Percentiles rank a stretch among this genome's conserved stretches.
These are phyloP conservation scores for Thermoascus crustaceus DNA, from an alignment of 2,329 filamentous ascomycete species.

Conservation along the genomic window DNA sequence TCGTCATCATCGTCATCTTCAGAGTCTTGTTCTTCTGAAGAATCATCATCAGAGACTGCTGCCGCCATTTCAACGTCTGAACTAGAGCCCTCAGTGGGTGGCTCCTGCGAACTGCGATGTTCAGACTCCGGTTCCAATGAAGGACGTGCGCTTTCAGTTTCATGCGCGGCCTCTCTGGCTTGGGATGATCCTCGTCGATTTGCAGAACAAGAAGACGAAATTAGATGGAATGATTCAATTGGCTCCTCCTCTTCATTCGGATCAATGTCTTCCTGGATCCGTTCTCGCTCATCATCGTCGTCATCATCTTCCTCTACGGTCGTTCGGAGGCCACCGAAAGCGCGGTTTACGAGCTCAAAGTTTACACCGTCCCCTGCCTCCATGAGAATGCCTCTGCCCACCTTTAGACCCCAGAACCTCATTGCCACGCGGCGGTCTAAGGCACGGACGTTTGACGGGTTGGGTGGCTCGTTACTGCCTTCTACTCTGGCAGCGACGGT, in stretches of 20 bases:
- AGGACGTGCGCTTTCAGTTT: too few species aligned
- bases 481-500: slow-evolving; percentile 25
- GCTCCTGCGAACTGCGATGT: not conserved
- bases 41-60: slow-evolving; percentile 6
- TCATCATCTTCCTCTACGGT: slow-evolving; percentile 30
- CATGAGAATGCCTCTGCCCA: slow-evolving; percentile 52
- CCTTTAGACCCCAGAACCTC: slow-evolving; percentile 52
- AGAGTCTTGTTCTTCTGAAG: slow-evolving; percentile 12
- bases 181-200: not conserved
- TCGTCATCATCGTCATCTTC: slow-evolving; percentile 20
- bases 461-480: slow-evolving; percentile 11
- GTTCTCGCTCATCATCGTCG: slow-evolving; percentile 35
- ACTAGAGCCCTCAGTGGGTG: not conserved
- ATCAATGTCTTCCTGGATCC: slow-evolving; percentile 42
- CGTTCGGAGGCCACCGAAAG: slow-evolving; percentile 53
- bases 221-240: slow-evolving; percentile 28
- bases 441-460: slow-evolving; percentile 19
- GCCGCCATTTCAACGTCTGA: slow-evolving; percentile 3
- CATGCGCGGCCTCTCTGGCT: not conserved
- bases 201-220: slow-evolving; percentile 8
- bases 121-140: not conserved
- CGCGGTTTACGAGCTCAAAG: slow-evolving; percentile 50
- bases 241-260: slow-evolving; percentile 38
- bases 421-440: slow-evolving; percentile 26
- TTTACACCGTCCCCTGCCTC: slow-evolving; percentile 48